Conservation (phyloP, 345 rosid genomes). For the Passiflora organensis region DNA sequence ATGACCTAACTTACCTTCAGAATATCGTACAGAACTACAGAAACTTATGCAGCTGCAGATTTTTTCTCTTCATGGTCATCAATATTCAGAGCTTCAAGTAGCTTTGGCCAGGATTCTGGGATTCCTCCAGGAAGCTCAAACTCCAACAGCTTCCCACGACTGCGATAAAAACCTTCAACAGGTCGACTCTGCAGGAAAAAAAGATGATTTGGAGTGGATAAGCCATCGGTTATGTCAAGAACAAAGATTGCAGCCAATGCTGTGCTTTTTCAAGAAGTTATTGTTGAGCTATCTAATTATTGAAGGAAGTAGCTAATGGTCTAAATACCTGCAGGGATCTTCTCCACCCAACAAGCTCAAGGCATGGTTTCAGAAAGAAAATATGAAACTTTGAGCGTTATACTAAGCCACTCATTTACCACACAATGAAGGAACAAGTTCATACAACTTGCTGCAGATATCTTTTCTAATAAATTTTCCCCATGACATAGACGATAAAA, state of each 20-base stretch:
- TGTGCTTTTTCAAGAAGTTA: too few relatives aligned
- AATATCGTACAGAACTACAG: slow-evolving; percentile 6
- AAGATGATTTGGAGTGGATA: not conserved
- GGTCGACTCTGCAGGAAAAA: slow-evolving; percentile 70
- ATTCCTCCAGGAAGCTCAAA: slow-evolving; percentile 97
- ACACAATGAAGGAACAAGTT: too few relatives aligned
- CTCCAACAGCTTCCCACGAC: slow-evolving; percentile 70
- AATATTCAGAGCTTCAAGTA: slow-evolving; percentile 80
- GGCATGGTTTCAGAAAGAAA: too few relatives aligned
- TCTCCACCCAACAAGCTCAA: too few relatives aligned
- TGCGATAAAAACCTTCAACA: slow-evolving; percentile 80
- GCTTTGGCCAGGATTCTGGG: slow-evolving; percentile 93
- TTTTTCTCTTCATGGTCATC: slow-evolving; percentile 50
- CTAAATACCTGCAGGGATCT: too few relatives aligned
- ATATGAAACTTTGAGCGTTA: too few relatives aligned
- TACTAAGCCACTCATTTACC: too few relatives aligned
- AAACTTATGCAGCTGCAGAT: slow-evolving; percentile 59
- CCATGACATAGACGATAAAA: too few relatives aligned
- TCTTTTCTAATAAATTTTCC: too few relatives aligned
- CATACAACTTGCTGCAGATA: too few relatives aligned
- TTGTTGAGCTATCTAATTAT: too few relatives aligned
- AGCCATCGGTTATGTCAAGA: not conserved
- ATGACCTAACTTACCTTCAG: slow-evolving; percentile 39
- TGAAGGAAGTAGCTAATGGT: too few relatives aligned
- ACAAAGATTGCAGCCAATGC: not conserved